These are phyloP conservation scores for Chondrus crispus DNA, from an alignment of 23 red algal species.

Conservation along the genomic window DNA sequence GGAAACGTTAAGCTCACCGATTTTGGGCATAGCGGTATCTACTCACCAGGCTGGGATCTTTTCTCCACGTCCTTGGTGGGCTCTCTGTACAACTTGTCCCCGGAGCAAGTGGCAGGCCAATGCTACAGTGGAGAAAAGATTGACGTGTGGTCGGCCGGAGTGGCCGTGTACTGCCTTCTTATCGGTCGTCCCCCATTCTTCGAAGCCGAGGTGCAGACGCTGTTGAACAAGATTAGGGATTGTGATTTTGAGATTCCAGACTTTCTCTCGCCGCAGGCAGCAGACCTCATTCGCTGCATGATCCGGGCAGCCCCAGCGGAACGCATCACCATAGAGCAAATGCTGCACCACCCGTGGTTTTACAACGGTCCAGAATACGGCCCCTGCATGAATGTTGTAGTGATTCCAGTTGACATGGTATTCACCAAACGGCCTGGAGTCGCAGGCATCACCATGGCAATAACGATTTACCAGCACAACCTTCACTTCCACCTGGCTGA, in stretches of 20 bases:
- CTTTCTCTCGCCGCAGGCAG: slow-evolving; percentile 56
- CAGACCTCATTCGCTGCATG: slow-evolving; percentile 84
- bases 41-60: slow-evolving; percentile 91
- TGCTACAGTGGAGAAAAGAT: slow-evolving; percentile 91
- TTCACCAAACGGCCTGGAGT: slow-evolving; percentile 70
- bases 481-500: slow-evolving; percentile 77
- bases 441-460: slow-evolving; percentile 81
- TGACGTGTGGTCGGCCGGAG: slow-evolving; percentile 93
- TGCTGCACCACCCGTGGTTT: slow-evolving; percentile 85
- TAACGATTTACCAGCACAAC: slow-evolving; percentile 72
- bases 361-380: slow-evolving; percentile 56
- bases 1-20: slow-evolving; percentile 90
- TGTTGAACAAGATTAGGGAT: slow-evolving; percentile 69
- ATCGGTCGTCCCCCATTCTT: slow-evolving; percentile 95
- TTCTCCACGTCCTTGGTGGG: slow-evolving; percentile 89
- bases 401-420: slow-evolving; percentile 62
- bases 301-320: slow-evolving; percentile 71
- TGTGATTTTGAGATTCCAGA: slow-evolving; percentile 69
- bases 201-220: slow-evolving; percentile 58
- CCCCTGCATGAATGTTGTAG: slow-evolving; percentile 66
- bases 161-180: slow-evolving; percentile 84
- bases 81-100: slow-evolving; percentile 86
- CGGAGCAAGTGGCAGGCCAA: slow-evolving; percentile 84
- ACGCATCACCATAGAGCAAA: slow-evolving; percentile 48
- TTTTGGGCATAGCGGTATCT: slow-evolving; percentile 96